phyloP scores from a whole-genome alignment of 768 basidiomycete genomes.

The Fistulinella prunicolor region DNA sequence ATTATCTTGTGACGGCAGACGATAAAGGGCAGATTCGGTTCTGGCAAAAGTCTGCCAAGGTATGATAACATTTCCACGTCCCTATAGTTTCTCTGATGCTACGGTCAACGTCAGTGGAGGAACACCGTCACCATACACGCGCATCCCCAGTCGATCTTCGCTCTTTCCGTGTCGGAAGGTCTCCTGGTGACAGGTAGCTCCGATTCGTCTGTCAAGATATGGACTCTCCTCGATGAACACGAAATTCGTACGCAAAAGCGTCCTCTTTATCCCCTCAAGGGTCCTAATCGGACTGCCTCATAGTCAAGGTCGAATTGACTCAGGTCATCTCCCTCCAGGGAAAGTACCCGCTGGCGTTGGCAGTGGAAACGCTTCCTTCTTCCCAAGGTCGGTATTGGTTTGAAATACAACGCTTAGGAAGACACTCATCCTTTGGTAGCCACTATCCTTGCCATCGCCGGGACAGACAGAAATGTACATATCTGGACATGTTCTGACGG shows the following conservation, averaged over 20 bases:
- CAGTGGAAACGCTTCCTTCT: slow-evolving; percentile 59
- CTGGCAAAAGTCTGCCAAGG: slow-evolving; percentile 49
- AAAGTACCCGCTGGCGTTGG: slow-evolving; percentile 73
- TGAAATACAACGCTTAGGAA: background rate
- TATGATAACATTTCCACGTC: slow-evolving; percentile 3
- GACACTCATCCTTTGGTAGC: slow-evolving; percentile 33
- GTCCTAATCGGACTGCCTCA: background rate
- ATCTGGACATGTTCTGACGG: slow-evolving; percentile 70
- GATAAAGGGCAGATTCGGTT: slow-evolving; percentile 63
- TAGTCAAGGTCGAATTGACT: slow-evolving; percentile 39
- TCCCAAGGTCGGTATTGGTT: slow-evolving; percentile 51
- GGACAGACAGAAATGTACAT: slow-evolving; percentile 78
- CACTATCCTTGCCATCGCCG: slow-evolving; percentile 72
- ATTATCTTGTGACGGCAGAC: slow-evolving; percentile 67
- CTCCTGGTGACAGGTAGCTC: slow-evolving; percentile 77
- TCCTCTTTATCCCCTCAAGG: slow-evolving; percentile 1
- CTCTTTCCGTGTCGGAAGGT: slow-evolving; percentile 50
- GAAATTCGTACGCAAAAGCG: slow-evolving; percentile 27
- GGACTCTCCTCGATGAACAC: slow-evolving; percentile 42
- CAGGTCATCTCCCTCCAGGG: slow-evolving; percentile 66
- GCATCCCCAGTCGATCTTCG: slow-evolving; percentile 69
- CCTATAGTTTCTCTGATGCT: slow-evolving; percentile 13
- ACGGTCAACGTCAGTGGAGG: slow-evolving; percentile 52
- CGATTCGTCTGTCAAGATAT: slow-evolving; percentile 76
- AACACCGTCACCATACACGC: slow-evolving; percentile 44